Evolutionary conservation across 495 filamentous ascomycete species (phyloP), one percentile per base, ranked within the genome.

Genomic region (Penicillium macrosclerotiorum): DNA sequence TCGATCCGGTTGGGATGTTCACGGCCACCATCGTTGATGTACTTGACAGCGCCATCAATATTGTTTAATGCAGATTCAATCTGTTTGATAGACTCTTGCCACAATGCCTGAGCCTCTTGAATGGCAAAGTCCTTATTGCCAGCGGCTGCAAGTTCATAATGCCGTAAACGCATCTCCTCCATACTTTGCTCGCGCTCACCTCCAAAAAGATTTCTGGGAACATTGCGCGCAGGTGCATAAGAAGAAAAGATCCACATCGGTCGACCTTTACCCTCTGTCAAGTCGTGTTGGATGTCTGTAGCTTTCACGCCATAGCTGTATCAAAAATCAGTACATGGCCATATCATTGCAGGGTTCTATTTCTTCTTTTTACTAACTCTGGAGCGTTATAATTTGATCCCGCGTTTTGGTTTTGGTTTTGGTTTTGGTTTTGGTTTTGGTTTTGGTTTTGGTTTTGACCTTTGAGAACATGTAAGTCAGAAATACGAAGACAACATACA

Each of bases 241-340:
- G 81, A 76, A 0, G 90, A 94, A n/a, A 95, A 77, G 9, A 89
- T 76, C 86, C 89, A 96, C 72, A 74, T 58, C 27, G 90, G 90
- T 14, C 76, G 78, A 41, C 90, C 86, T 23, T 71, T 64, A 6
- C 64, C 64, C 12, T 53, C 48, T 1, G 69, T 75, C n/a, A 94
- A 68, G 49, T 94, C 89, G 11, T 48, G 45, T 35, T 75, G 74
- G 54, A 94, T 84, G 5, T 59, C 62, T 0, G 75, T 78, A 31
- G 64, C 67, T 20, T 65, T 77, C 25, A 90, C 63, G 19, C 69
- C 63, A 45, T 75, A 80, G 26, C 71, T 75, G 43, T 31, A n/a
- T 8, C 17, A 4, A 12, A n/a, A n/a, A 44, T 70, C 45, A 70
- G 52, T 36, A 8, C 3, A 4, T 7, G 5, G 12, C 26, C 30